Conservation (phyloP, 805 yeast species). For the Myxozyma vanderwaltii region DNA sequence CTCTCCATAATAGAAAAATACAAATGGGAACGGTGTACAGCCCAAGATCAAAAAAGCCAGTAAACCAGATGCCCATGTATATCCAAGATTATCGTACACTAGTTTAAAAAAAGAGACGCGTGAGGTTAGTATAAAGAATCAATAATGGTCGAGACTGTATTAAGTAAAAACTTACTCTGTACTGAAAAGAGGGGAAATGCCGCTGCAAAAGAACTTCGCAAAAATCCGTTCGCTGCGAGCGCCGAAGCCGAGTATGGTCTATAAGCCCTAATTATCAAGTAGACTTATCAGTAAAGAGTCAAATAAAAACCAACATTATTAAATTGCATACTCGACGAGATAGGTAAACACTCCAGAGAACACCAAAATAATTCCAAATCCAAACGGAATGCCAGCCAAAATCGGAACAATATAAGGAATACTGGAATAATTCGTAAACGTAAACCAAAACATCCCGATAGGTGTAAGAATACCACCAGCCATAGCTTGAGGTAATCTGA, state of each 20-base stretch:
- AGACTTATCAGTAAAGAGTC: no score
- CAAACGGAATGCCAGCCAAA: constrained; percentile 55
- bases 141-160: not conserved
- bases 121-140: not conserved
- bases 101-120: constrained; percentile 38
- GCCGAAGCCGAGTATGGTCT: constrained; percentile 68
- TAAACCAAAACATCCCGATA: constrained; percentile 54
- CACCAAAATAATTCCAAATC: constrained; percentile 45
- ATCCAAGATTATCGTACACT: constrained; percentile 56
- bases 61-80: constrained; percentile 61
- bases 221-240: constrained; percentile 71
- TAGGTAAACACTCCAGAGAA: constrained; percentile 48
- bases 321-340: constrained; percentile 44
- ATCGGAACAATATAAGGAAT: constrained; percentile 58
- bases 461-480: constrained; percentile 52
- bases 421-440: constrained; percentile 51
- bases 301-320: constrained; percentile 34
- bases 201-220: constrained; percentile 52
- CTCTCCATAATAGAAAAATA: constrained; percentile 32
- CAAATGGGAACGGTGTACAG: constrained; percentile 34
- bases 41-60: constrained; percentile 29
- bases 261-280: no score
- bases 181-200: constrained; percentile 52
- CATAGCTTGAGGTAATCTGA: constrained; percentile 55
- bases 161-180: constrained; percentile 41